These are phyloP conservation scores for Solanum acaule DNA, from an alignment of 257 asterid species.

Conservation along the genomic window DNA sequence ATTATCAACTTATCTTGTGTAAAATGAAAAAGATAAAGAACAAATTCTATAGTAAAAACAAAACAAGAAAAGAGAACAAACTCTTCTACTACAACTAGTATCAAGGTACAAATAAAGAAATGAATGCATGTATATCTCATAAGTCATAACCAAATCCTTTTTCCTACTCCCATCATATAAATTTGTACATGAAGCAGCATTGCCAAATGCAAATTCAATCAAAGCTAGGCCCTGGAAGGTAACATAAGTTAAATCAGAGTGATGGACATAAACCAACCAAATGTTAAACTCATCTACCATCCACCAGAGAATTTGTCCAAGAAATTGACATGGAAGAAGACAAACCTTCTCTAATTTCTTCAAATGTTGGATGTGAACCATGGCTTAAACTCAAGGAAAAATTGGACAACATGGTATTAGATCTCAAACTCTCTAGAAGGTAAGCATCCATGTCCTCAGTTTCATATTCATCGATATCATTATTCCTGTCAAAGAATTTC, in stretches of 20 bases:
- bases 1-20: neutral
- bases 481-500: conserved; percentile 43
- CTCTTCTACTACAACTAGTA: neutral
- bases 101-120: neutral
- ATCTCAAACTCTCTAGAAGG: conserved; percentile 36
- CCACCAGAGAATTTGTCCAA: conserved; percentile 36
- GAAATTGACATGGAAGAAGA: conserved; percentile 41
- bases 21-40: neutral
- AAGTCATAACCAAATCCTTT: neutral
- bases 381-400: conserved; percentile 19
- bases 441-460: conserved; percentile 34
- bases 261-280: neutral
- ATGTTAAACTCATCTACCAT: conserved; percentile 42
- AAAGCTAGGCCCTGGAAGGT: neutral
- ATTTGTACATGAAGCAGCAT: neutral
- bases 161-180: neutral
- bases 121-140: neutral
- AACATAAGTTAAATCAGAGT: neutral
- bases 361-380: conserved; percentile 56
- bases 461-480: conserved; percentile 23
- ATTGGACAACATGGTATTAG: conserved; percentile 28
- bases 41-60: neutral
- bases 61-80: neutral
- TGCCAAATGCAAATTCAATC: neutral
- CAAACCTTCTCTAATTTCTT: conserved; percentile 34